Evolutionary conservation across 768 basidiomycete species (phyloP), one percentile per base, ranked within the genome.

Genomic region (Auricularia heimuer): DNA sequence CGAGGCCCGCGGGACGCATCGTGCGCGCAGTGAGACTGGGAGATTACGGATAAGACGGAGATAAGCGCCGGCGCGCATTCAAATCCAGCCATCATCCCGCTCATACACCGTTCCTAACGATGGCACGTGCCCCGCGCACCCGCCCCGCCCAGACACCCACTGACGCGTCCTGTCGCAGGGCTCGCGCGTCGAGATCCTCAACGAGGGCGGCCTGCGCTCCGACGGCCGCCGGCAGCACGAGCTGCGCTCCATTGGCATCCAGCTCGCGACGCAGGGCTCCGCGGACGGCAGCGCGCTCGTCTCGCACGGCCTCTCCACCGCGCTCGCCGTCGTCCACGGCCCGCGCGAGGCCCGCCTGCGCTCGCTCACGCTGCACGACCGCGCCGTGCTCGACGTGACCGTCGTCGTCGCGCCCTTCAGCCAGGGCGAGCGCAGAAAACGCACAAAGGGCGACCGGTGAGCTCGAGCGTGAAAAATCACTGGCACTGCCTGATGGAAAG

Each of bases 151-250:
- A 21, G 14, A 6, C 18, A 45, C 11, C 44, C 18, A 10, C 47
- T 51, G 47, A 51, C 47, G 47, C 21, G 18, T 21, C 6, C 18
- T 51, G 18, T 3, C 6, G 11, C 47, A 83, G 82, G 76, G 77
- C 64, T 83, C 81, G 54, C 74, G 81, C 64, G 74, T 90, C 54
- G 92, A 93, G 73, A 87, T 92, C 33, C 82, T 93, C 66, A 92
- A 92, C 73, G 86, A 89, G 61, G 91, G 87, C 47, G 89, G 88
- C 56, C 91, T 90, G 71, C 90, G 96, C 67, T 93, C 93, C 34
- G 96, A 98, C 75, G 92, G 92, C 56, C 83, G 96, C 58, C 81
- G 89, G n/a, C 94, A 95, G 66, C 92, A 88, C 75, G 96, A 98
- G 73, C 80, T 98, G 37, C 87, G 96, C 62, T 85, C 87, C 66